Base-by-base conservation (phyloP, 768 basidiomycete genomes). In the Pleurotus sapidus region DNA sequence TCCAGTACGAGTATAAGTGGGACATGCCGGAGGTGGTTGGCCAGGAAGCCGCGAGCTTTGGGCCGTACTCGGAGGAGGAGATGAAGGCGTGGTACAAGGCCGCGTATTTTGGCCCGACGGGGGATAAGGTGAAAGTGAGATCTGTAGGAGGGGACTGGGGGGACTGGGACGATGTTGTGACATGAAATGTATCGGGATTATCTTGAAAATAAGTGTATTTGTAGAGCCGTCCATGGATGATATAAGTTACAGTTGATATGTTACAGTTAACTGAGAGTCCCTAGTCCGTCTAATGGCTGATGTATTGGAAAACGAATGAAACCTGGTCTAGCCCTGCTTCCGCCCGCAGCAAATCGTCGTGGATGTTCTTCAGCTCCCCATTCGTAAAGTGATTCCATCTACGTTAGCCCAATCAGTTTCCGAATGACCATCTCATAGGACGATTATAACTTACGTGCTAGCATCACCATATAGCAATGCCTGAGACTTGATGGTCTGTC, bases 381-480 rank as follows among this genome's bases (percentile, higher is more conserved):
- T 97, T 98, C 3, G 91, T 91, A 68, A 93, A 95, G 67, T 99
- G 97, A 70, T 99, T 98, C 97, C 97, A 98, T 24, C 95, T 97
- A 66, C 25, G 48, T 42, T 23, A 9, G 43, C n/a, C n/a, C 17
- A 6, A 15, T 17, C 27, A 53, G 30, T 23, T 12, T 15, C 50
- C 17, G n/a, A n/a, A 4, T 9, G n/a, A 3, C 25, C 18, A 46
- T 46, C 50, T 34, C 30, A 20, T 20, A 20, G 38, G 24, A 57
- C 42, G 12, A 53, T 20, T 39, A 60, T 50, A 5, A 86, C 95
- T 59, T 81, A 95, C 93, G 95, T 91, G 89, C 93, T 95, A 2
- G 92, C 94, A 70, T 99, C 97, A 14, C 97, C 97, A 62, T 98
- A 98, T 14, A 99, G 69, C 65, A 98, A 69, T 0, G 93, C 95